Base-by-base conservation (phyloP, 208 protist genomes). In the Trypanosoma theileri region DNA sequence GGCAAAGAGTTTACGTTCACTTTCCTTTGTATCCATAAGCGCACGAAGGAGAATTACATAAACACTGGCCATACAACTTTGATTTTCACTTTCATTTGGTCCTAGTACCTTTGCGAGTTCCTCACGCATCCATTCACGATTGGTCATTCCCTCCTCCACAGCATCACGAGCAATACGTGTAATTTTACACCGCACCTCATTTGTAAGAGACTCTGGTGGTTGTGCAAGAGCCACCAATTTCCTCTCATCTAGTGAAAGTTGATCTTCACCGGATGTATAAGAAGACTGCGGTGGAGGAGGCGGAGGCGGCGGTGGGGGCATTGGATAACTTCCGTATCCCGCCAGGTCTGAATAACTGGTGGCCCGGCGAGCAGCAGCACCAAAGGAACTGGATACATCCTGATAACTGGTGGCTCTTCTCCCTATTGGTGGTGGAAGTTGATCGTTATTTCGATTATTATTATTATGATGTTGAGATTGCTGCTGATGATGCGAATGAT, bases 21-120 rank as follows among this genome's bases (percentile, higher is more conserved):
- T 79, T 19, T 89, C 85, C 3, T 69, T 72, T 54, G 73, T 68
- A 46, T 73, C 74, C 69, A 73, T 71, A 12, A 77, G 69, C 1
- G 84, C 71, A 52, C 83, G 77, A 59, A 88, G 86, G 2, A 79
- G 69, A 54, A 93, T 75, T 10, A 82, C 76, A 74, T 86, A 94
- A 13, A 86, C 83, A 40, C 80, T 81, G 22, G 79, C 82, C 77
- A 84, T 87, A 71, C 68, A 78, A 51, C 78, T 73, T 42, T 85
- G 73, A 62, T 77, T 75, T 16, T 51, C 28, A 40, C 59, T 71
- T 61, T 92, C 86, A 35, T 68, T 64, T 16, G 79, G 79, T 54
- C 58, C 45, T 42, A 92, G 52, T n/a, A 75, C 58, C 59, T 74
- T 64, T 56, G 72, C 45, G 4, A 93, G 66, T 13, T 73, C 56